Conservation (phyloP, 768 basidiomycete genomes). For the Strobilomyces echinocephalus region DNA sequence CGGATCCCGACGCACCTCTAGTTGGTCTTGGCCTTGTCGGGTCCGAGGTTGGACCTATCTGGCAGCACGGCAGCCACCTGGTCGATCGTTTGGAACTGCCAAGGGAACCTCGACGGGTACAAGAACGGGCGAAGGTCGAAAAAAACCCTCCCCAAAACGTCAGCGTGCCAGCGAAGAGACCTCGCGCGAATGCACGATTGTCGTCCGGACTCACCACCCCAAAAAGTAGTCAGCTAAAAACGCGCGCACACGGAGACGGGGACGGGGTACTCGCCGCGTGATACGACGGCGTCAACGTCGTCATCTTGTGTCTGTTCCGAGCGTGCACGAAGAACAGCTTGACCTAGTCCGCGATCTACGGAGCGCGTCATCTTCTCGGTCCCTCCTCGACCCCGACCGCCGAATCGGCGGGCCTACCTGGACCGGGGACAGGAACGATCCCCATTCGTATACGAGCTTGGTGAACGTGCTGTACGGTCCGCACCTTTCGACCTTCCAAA, state of each 20-base stretch:
- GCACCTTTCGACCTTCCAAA: constrained; percentile 98
- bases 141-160: no score
- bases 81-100: constrained; percentile 97
- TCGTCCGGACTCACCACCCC: constrained; percentile 97
- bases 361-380: not conserved
- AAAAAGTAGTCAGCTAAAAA: not conserved
- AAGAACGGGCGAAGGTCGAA: constrained; percentile 96
- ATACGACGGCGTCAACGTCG: constrained; percentile 88
- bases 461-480: constrained; percentile 98
- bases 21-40: constrained; percentile 47
- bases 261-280: constrained; percentile 85
- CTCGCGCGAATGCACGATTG: constrained; percentile 59
- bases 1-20: constrained; percentile 13
- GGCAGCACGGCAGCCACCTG: constrained; percentile 73
- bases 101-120: constrained; percentile 91
- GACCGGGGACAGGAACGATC: constrained; percentile 70
- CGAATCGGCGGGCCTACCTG: constrained; percentile 46
- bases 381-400: no score
- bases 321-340: constrained; percentile 97
- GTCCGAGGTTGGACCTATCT: constrained; percentile 49
- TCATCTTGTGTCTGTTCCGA: constrained; percentile 98
- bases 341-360: constrained; percentile 93
- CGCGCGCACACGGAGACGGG: no score
- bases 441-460: constrained; percentile 94
- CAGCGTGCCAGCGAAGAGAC: no score